Percentiles rank a stretch among this genome's conserved stretches.
These are phyloP conservation scores for Lactifluus hygrophoroides DNA, from an alignment of 768 basidiomycete genomes.

Conservation along the genomic window DNA sequence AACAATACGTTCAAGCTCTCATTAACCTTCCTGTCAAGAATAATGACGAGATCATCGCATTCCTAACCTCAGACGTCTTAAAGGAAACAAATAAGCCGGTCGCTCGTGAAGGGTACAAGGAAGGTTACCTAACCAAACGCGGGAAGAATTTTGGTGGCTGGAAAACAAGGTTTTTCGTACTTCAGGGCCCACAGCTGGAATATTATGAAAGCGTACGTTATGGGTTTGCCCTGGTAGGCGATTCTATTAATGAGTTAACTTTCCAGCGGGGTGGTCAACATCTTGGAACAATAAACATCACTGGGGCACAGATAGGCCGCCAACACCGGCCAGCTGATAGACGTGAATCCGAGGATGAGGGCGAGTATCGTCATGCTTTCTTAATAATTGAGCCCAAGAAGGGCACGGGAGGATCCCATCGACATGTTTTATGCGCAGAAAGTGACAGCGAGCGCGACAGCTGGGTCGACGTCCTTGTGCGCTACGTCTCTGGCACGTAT, in stretches of 20 bases:
- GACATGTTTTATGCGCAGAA: constrained; percentile 94
- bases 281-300: constrained; percentile 82
- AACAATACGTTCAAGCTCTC: constrained; percentile 79
- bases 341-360: constrained; percentile 65
- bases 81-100: constrained; percentile 69
- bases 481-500: constrained; percentile 77
- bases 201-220: constrained; percentile 92
- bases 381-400: constrained; percentile 88
- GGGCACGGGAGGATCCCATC: constrained; percentile 56
- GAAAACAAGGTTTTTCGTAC: constrained; percentile 93
- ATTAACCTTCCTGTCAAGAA: constrained; percentile 77
- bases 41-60: constrained; percentile 84
- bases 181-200: constrained; percentile 83
- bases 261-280: constrained; percentile 79
- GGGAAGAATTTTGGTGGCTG: constrained; percentile 98
- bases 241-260: background rate
- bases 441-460: constrained; percentile 88
- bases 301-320: constrained; percentile 93
- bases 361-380: constrained; percentile 95
- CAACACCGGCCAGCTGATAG: constrained; percentile 63
- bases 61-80: constrained; percentile 85
- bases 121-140: constrained; percentile 92
- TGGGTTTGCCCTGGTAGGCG: background rate
- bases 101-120: constrained; percentile 77
- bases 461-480: constrained; percentile 92